phyloP scores from a whole-genome alignment of 306 rosid species.

The Cotoneaster glaucophyllus region DNA sequence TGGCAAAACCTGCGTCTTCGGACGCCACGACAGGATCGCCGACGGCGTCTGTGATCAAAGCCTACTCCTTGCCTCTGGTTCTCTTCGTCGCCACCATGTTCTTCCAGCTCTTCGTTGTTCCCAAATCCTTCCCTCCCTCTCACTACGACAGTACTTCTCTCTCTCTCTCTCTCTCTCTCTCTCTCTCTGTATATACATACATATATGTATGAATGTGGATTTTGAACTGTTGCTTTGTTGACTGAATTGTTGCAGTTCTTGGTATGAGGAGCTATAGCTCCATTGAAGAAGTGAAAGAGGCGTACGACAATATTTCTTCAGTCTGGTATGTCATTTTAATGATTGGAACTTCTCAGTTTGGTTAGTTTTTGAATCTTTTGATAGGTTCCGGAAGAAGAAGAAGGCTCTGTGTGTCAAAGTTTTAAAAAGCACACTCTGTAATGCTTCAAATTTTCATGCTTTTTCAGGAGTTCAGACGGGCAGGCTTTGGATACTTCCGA shows the following conservation, averaged over 20 bases:
- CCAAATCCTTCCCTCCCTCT: constrained; percentile 76
- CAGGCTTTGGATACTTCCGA: constrained; percentile 38
- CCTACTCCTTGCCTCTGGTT: constrained; percentile 59
- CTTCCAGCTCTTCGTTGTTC: constrained; percentile 72
- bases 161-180: neutral
- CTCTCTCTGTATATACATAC: neutral
- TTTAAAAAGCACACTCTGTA: neutral
- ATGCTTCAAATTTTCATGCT: neutral
- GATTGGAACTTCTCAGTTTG: neutral
- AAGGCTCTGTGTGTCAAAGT: neutral
- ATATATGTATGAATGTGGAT: neutral
- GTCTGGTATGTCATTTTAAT: constrained; percentile 35
- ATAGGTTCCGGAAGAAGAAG: neutral
- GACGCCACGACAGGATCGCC: constrained; percentile 20
- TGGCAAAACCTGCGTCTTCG: constrained; percentile 35
- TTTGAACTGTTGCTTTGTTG: neutral
- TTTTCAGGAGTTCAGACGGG: constrained; percentile 55
- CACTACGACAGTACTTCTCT: constrained; percentile 60
- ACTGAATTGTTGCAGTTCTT: constrained; percentile 39
- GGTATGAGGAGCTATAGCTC: constrained; percentile 43
- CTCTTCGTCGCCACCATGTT: constrained; percentile 59
- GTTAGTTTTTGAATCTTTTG: neutral
- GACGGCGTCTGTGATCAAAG: constrained; percentile 47
- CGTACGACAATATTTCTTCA: constrained; percentile 46
- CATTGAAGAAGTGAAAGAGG: constrained; percentile 54